These are phyloP conservation scores for Crucihimalaya himalaica DNA, from an alignment of 345 rosid species.

Conservation along the genomic window DNA sequence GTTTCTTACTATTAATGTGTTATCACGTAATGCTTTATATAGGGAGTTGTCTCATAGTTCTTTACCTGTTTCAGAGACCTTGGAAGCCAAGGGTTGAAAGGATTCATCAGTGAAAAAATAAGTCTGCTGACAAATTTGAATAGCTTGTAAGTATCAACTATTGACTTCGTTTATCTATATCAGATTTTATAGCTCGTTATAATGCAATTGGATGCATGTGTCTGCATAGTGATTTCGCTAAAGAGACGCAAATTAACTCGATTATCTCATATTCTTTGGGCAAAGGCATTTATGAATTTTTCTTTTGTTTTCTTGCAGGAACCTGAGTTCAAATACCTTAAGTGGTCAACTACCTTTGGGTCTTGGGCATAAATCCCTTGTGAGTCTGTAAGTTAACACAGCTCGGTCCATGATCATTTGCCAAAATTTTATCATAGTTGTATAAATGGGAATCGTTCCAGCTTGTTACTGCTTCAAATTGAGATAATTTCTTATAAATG, in stretches of 20 bases:
- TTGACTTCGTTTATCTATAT: constrained; percentile 17
- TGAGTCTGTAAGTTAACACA: constrained; percentile 61
- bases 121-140: constrained; percentile 76
- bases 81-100: constrained; percentile 90
- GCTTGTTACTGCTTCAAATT: constrained; percentile 5
- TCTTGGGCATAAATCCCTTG: constrained; percentile 76
- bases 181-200: background rate
- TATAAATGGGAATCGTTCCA: background rate
- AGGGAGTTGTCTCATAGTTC: background rate
- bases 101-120: constrained; percentile 78
- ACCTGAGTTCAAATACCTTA: constrained; percentile 78
- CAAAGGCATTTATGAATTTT: background rate
- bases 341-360: constrained; percentile 72
- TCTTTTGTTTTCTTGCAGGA: constrained; percentile 49
- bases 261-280: background rate
- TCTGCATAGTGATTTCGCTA: background rate
- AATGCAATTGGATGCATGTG: constrained; percentile 8
- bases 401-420: constrained; percentile 14
- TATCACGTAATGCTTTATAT: background rate
- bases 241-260: background rate
- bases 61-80: constrained; percentile 69
- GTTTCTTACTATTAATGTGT: background rate
- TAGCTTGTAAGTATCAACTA: constrained; percentile 74
- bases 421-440: constrained; percentile 4
- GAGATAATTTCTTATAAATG: background rate